A percentile compares a stretch with the other conserved stretches of the same genome.
These are phyloP conservation scores for Papilionanthe hybrid DNA, from an alignment of 116 monocot species.

Conservation along the genomic window DNA sequence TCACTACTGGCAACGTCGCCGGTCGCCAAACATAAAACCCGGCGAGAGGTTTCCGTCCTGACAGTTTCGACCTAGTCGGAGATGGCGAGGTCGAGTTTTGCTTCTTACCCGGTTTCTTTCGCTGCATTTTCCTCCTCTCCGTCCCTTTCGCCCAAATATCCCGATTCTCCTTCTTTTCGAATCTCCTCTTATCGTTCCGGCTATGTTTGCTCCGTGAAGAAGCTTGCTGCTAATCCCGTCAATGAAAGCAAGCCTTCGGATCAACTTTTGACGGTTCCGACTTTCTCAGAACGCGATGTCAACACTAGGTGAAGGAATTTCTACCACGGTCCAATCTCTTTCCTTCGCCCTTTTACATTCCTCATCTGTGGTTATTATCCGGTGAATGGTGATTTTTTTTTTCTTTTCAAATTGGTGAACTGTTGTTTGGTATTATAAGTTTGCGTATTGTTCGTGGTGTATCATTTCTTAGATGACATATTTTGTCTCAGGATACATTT, in stretches of 20 bases:
- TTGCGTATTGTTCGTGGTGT: neutral
- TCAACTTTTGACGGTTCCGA: neutral
- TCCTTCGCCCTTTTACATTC: neutral
- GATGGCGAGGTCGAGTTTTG: constrained; percentile 1
- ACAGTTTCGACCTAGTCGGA: neutral
- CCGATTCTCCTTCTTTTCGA: neutral
- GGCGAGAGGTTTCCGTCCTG: neutral
- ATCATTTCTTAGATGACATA: neutral
- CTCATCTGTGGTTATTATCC: neutral
- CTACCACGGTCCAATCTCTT: neutral
- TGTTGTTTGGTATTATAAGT: neutral
- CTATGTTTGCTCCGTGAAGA: neutral
- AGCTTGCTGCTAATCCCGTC: neutral
- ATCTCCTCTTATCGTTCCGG: neutral
- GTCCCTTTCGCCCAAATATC: neutral
- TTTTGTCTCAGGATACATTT: neutral
- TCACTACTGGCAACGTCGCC: too few relatives aligned
- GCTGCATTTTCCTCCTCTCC: neutral
- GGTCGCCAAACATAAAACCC: neutral
- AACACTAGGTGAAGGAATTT: neutral
- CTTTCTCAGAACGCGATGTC: neutral
- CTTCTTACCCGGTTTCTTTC: neutral
- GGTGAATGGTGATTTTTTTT: neutral
- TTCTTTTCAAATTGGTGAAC: neutral
- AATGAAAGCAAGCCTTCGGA: neutral